phyloP scores from a whole-genome alignment of 768 basidiomycete species.

The Kockovaella imperatae region DNA sequence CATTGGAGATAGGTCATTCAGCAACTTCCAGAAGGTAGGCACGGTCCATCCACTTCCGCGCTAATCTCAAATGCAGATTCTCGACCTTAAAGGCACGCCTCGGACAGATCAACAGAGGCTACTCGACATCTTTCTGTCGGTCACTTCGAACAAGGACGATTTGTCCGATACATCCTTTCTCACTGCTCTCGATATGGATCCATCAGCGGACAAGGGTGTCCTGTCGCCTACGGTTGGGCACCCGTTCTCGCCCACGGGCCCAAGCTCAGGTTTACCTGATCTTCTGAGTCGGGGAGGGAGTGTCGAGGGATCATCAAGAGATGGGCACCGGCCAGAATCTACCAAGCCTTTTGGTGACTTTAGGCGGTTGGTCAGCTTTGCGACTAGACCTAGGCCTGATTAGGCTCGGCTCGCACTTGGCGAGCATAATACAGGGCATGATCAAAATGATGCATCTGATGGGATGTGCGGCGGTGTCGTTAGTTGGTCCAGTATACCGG shows the following conservation, averaged over 20 bases:
- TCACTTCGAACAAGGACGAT: conserved; percentile 85
- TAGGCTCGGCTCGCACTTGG: too few species aligned
- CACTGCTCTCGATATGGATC: conserved; percentile 92
- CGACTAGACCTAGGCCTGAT: conserved; percentile 50
- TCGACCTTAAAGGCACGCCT: conserved; percentile 89
- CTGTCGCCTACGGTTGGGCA: conserved; percentile 45
- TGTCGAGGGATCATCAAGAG: conserved; percentile 47
- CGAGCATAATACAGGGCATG: too few species aligned
- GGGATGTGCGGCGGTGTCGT: too few species aligned
- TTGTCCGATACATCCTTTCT: conserved; percentile 87
- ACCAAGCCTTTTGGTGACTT: conserved; percentile 84
- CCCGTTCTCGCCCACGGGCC: conserved; percentile 53
- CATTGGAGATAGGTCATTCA: conserved; percentile 88
- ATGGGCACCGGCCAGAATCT: conserved; percentile 49
- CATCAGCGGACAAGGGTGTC: conserved; percentile 42
- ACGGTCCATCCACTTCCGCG: background rate
- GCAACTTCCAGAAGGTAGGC: conserved; percentile 92
- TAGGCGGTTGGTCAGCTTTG: conserved; percentile 80
- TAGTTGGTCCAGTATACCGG: too few species aligned
- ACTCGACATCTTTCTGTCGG: conserved; percentile 81
- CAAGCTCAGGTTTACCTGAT: conserved; percentile 54
- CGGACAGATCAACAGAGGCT: conserved; percentile 79
- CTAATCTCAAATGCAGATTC: conserved; percentile 54
- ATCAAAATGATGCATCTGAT: too few species aligned
- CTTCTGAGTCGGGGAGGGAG: conserved; percentile 43